A percentile compares a stretch with the other conserved stretches of the same genome.
phyloP scores from a whole-genome alignment of 2,329 filamentous ascomycete species.

The Hymenotorrendiella dingleyae region DNA sequence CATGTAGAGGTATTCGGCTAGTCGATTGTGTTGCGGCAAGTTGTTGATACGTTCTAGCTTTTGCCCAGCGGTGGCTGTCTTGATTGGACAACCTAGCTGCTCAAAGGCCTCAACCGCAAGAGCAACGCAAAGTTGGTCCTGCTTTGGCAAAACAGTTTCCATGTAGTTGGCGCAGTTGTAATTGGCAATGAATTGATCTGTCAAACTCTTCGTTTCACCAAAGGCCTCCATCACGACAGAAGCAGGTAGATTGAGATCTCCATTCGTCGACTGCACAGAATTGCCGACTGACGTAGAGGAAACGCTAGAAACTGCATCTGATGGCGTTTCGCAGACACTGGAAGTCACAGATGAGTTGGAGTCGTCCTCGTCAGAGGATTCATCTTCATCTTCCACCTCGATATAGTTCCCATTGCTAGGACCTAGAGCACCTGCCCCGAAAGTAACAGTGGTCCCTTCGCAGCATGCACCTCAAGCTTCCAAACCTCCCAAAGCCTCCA shows the following conservation, averaged over 20 bases:
- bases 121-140: slow-evolving; percentile 27
- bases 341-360: no score
- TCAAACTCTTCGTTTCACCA: slow-evolving; percentile 7
- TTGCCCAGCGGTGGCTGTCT: slow-evolving; percentile 16
- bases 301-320: no score
- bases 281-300: no score
- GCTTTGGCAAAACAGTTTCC: slow-evolving; percentile 23
- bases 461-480: no score
- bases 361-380: no score
- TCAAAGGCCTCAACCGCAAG: slow-evolving; percentile 31
- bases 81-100: slow-evolving; percentile 26
- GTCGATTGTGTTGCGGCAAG: slow-evolving; percentile 24
- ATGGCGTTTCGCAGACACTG: no score
- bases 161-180: slow-evolving; percentile 20
- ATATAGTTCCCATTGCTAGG: no score
- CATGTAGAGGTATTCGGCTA: slow-evolving; percentile 25
- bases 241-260: not conserved
- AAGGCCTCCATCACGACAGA: slow-evolving; percentile 9
- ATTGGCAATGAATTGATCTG: slow-evolving; percentile 14
- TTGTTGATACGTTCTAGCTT: slow-evolving; percentile 16
- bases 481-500: no score
- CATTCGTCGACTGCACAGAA: not conserved
- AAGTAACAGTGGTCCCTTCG: not conserved
- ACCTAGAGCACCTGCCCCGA: not conserved
- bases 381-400: no score